Conservation (phyloP, 1,284 basidiomycete genomes). For the Neonothopanus nambi region DNA sequence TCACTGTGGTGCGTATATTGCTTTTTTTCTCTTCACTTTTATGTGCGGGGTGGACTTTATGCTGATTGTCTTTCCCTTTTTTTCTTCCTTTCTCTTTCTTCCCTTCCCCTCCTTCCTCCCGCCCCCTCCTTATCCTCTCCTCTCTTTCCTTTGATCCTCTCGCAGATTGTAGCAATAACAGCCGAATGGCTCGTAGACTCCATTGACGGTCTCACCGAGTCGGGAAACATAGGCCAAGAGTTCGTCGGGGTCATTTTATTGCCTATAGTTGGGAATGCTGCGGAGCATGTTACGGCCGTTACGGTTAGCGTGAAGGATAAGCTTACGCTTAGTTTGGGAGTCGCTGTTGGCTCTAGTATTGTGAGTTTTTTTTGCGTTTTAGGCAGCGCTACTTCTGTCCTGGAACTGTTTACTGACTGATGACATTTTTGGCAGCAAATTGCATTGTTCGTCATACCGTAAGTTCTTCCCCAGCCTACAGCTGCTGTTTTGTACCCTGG, state of each 20-base stretch:
- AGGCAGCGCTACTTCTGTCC: background rate
- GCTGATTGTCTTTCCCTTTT: background rate
- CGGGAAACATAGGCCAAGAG: constrained; percentile 63
- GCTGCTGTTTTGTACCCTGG: background rate
- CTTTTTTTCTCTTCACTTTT: background rate
- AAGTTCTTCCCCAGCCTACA: constrained; percentile 22
- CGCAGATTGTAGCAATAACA: constrained; percentile 64
- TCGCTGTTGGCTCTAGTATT: constrained; percentile 87
- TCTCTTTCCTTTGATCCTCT: background rate
- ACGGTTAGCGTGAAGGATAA: constrained; percentile 83
- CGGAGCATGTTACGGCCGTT: constrained; percentile 89
- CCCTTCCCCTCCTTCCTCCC: background rate
- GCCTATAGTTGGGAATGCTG: constrained; percentile 86
- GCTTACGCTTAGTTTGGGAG: constrained; percentile 72
- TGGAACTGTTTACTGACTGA: background rate
- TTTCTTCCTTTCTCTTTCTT: background rate
- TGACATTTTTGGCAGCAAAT: constrained; percentile 63
- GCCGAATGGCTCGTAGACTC: constrained; percentile 85
- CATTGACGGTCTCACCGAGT: constrained; percentile 61
- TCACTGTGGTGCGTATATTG: constrained; percentile 60
- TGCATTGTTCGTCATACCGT: constrained; percentile 86
- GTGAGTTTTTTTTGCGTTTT: constrained; percentile 42
- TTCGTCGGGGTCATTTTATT: constrained; percentile 87
- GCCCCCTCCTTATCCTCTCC: background rate
- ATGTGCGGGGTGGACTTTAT: no score